A percentile compares a stretch with the other conserved stretches of the same genome.
These are phyloP conservation scores for Arabidopsis suecica DNA, from an alignment of 345 rosid genomes.

Conservation along the genomic window DNA sequence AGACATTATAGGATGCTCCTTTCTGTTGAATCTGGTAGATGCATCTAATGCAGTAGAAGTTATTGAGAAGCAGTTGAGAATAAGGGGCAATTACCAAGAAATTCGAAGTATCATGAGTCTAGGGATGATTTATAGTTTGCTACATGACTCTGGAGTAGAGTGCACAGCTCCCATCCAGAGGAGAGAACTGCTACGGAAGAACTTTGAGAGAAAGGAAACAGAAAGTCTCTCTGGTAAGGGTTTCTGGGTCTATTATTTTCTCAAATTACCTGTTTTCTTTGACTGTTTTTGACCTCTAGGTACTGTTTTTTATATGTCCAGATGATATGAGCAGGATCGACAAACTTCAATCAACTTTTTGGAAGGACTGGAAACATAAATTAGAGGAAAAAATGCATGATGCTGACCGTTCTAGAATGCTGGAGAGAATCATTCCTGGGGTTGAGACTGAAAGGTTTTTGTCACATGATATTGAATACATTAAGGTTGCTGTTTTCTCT, in stretches of 20 bases:
- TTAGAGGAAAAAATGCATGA: slow-evolving; percentile 79
- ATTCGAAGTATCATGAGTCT: slow-evolving; percentile 89
- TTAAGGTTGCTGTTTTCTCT: slow-evolving; percentile 59
- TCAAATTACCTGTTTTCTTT: not conserved
- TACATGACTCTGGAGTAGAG: slow-evolving; percentile 81
- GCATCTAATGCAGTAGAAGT: slow-evolving; percentile 87
- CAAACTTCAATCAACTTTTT: slow-evolving; percentile 82
- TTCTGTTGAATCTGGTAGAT: slow-evolving; percentile 88
- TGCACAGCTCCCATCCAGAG: slow-evolving; percentile 73
- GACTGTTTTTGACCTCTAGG: slow-evolving; percentile 10
- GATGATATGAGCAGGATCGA: slow-evolving; percentile 83
- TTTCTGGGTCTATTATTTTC: not conserved
- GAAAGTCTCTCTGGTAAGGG: slow-evolving; percentile 68
- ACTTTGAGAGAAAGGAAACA: slow-evolving; percentile 70
- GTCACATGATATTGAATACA: slow-evolving; percentile 72
- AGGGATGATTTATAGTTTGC: slow-evolving; percentile 85
- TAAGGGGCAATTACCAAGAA: slow-evolving; percentile 76
- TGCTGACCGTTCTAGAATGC: slow-evolving; percentile 78
- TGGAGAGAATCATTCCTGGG: slow-evolving; percentile 88
- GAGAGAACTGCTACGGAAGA: slow-evolving; percentile 71
- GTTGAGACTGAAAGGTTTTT: slow-evolving; percentile 83
- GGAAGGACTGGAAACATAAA: slow-evolving; percentile 96
- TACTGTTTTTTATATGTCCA: slow-evolving; percentile 42
- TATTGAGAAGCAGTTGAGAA: slow-evolving; percentile 88
- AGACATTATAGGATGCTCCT: slow-evolving; percentile 83